Base-by-base conservation (phyloP, 2,329 filamentous ascomycete species). In the Aspergillus pseudoterreus region DNA sequence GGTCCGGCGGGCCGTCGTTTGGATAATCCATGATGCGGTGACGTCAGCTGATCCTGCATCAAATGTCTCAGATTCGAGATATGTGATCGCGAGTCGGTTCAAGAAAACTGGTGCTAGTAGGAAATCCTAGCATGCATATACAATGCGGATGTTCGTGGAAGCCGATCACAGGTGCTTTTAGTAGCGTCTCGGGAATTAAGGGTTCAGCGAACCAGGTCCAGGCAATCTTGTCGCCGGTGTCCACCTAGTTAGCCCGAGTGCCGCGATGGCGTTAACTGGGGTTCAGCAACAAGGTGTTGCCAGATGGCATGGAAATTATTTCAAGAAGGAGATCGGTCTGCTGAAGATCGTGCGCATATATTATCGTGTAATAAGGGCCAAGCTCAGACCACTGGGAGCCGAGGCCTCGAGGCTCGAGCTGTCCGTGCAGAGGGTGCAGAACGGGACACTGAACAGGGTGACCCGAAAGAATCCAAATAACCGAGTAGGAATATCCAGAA, bases 11-110 rank as follows among this genome's bases (percentile, higher is more conserved):
- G 32, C 52, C 36, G 9, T 47, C 45, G 21, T 58, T 55, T 22
- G 55, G 44, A 38, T 58, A 57, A 14, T 63, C 62, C 61, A 63
- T 63, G 35, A 52, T 58, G 35, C 27, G 3, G 27, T 30, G 27
- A 30, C 27, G 27, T 30, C 27, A 30, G 8, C 27, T 30, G 8
- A 30, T 30, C 27, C 27, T 30, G 10, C 27, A 30, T 10, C 27
- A 11, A 30, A 30, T 30, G 27, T 30, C 27, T 30, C 27, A 30
- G 27, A 30, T 30, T 30, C 10, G 27, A 11, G 6, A 11, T 11
- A 8, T 30, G 27, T 11, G 27, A 8, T 11, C 27, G 27, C 11
- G 8, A 30, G 27, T 30, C 27, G 3, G 27, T 11, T 30, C 27
- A 30, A 30, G 27, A 9, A 30, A 9, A 30, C 27, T 2, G 27